Evolutionary conservation across 129 eudicot species (phyloP).

Genomic region (Sambucus nigra): DNA sequence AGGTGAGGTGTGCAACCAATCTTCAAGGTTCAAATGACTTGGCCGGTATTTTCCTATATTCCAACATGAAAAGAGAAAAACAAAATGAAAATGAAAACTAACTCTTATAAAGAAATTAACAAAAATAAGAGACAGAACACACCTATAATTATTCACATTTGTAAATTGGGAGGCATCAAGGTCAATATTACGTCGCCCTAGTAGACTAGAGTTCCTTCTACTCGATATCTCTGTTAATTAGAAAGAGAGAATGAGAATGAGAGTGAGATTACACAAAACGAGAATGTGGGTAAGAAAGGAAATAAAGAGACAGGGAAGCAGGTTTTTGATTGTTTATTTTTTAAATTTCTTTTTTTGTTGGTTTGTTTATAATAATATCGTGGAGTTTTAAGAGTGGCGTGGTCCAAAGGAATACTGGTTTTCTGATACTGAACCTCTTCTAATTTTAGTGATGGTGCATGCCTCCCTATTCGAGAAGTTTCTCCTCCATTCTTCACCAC

Average conservation of each 20-base stretch:
- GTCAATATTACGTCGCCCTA: slow-evolving; percentile 46
- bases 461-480: slow-evolving; percentile 49
- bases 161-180: slow-evolving; percentile 47
- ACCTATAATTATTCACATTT: slow-evolving; percentile 74
- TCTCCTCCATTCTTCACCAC: slow-evolving; percentile 75
- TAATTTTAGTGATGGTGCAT: slow-evolving; percentile 73
- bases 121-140: slow-evolving; percentile 9
- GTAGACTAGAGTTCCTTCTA: slow-evolving; percentile 28
- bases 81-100: not conserved
- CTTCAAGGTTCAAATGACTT: slow-evolving; percentile 63
- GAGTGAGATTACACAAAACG: not conserved
- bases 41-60: slow-evolving; percentile 90
- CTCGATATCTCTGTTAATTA: slow-evolving; percentile 40
- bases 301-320: not conserved
- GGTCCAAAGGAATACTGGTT: slow-evolving; percentile 52
- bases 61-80: not conserved
- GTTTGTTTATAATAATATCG: slow-evolving; percentile 12
- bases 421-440: slow-evolving; percentile 59
- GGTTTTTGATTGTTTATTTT: not conserved
- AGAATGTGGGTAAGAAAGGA: not conserved
- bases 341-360: not conserved
- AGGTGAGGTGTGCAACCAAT: slow-evolving; percentile 92
- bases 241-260: no score
- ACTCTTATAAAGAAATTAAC: not conserved
- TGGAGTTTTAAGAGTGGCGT: slow-evolving; percentile 23